These are phyloP conservation scores for Globisporangium uncinulatum DNA, from an alignment of 352 stramenopile species.

Conservation along the genomic window DNA sequence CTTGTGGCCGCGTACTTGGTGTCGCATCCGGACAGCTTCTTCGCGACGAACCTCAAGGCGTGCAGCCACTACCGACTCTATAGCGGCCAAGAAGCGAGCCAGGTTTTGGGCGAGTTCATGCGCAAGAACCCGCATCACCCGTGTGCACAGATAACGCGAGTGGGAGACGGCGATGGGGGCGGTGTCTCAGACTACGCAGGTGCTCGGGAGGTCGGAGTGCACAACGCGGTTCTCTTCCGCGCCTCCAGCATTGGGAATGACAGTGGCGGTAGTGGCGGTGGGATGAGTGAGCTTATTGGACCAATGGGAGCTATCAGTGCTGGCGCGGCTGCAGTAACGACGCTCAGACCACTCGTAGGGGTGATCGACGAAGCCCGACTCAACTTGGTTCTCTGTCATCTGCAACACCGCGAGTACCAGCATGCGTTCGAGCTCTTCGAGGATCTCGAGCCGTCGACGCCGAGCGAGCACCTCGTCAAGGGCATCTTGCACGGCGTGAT, in stretches of 20 bases:
- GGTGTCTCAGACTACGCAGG: conserved; percentile 12
- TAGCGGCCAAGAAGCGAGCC: conserved; percentile 42
- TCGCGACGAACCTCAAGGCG: conserved; percentile 69
- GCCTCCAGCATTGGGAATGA: not conserved
- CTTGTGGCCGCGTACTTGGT: conserved; percentile 53
- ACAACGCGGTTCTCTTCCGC: conserved; percentile 56
- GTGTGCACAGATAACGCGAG: conserved; percentile 7
- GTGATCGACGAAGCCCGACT: conserved; percentile 41
- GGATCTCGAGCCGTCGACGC: conserved; percentile 33
- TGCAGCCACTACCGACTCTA: conserved; percentile 58
- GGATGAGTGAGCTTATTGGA: no score
- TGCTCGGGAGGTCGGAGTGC: conserved; percentile 31
- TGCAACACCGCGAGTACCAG: conserved; percentile 42
- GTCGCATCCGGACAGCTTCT: conserved; percentile 40
- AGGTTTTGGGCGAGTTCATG: conserved; percentile 82
- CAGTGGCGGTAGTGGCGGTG: not conserved
- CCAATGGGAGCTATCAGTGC: not conserved
- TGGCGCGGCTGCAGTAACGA: conserved; percentile 4
- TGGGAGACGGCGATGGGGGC: not conserved
- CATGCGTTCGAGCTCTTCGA: conserved; percentile 56
- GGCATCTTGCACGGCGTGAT: conserved; percentile 54
- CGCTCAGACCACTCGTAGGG: conserved; percentile 31
- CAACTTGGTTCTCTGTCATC: conserved; percentile 50
- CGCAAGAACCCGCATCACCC: conserved; percentile 42
- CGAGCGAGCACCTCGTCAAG: conserved; percentile 48